phyloP scores from a whole-genome alignment of 306 rosid species.

The Malus sylvestris region DNA sequence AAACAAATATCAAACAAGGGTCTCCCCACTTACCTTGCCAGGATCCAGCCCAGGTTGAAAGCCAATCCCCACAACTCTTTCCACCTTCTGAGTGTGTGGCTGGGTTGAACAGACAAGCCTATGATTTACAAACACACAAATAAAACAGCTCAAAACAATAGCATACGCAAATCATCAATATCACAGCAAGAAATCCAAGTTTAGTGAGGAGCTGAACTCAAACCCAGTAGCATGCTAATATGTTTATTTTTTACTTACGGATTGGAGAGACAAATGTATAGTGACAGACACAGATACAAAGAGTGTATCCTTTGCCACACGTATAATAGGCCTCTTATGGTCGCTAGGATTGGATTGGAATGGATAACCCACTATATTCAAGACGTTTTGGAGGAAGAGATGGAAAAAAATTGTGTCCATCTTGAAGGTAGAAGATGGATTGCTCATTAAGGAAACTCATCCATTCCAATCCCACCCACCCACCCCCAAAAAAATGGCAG shows the following conservation, averaged over 20 bases:
- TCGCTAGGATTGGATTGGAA: neutral
- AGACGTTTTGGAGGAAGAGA: neutral
- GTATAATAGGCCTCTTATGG: neutral
- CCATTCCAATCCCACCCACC: too few species aligned
- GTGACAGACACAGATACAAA: neutral
- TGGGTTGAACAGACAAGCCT: constrained; percentile 73
- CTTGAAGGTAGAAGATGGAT: too few species aligned
- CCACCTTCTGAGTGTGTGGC: constrained; percentile 67
- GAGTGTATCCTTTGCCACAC: neutral
- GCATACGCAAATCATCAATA: neutral
- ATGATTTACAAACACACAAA: constrained; percentile 5
- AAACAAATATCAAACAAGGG: neutral
- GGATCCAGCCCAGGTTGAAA: constrained; percentile 96
- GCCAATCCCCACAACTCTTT: constrained; percentile 88
- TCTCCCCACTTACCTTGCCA: constrained; percentile 56
- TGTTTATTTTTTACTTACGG: neutral
- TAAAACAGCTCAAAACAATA: constrained; percentile 1
- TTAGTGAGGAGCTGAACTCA: neutral
- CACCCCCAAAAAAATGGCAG: too few species aligned
- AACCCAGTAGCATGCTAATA: neutral
- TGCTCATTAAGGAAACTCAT: too few species aligned
- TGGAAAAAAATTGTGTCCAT: too few species aligned
- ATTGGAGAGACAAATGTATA: too few species aligned
- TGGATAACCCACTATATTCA: neutral
- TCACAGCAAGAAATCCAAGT: neutral